Evolutionary conservation across 306 rosid genomes (phyloP), one percentile per base, ranked within the genome.

Genomic region (Myrica gale): DNA sequence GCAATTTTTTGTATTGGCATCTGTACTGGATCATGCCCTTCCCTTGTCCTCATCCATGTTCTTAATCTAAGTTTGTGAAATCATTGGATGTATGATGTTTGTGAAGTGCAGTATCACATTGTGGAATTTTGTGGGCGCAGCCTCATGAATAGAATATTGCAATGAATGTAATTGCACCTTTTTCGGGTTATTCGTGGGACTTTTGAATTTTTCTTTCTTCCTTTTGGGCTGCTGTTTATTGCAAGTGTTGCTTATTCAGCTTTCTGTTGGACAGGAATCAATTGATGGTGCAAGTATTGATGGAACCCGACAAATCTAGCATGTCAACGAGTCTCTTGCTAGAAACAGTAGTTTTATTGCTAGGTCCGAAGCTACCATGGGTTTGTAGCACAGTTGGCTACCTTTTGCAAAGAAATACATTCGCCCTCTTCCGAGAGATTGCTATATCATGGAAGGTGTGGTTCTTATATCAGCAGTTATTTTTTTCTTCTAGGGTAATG

Each of bases 351-450:
- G 88, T 81, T 78, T 71, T 88, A 84, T 84, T 95, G 88, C 58
- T 88, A 56, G 88, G 92, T 85, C 87, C 83, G 45, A 81, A 88
- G 75, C 88, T 92, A 72, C 97, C 99, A 48, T 95, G 99, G 99
- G 88, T 82, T 88, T 95, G 97, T 80, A 84, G 82, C 80, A 85
- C 79, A 76, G 89, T 92, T 69, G 84, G 86, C 80, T 84, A 86
- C 88, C 88, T 89, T 43, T 84, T 87, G 77, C 92, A 88, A 84
- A 92, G 87, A 73, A 90, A 84, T 72, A 91, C 88, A 74, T 88
- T 88, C 70, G 10, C 73, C 71, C 82, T 88, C 74, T 84, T 90
- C 55, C 90, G 97, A 79, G 97, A 95, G 76, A 87, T 87, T 80
- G 75, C 89, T 82, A 85, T 95, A 73, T 70, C 85, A 10, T 93